These are phyloP conservation scores for Aspergillus versicolor DNA, from an alignment of 2,329 filamentous ascomycete species.

Conservation along the genomic window DNA sequence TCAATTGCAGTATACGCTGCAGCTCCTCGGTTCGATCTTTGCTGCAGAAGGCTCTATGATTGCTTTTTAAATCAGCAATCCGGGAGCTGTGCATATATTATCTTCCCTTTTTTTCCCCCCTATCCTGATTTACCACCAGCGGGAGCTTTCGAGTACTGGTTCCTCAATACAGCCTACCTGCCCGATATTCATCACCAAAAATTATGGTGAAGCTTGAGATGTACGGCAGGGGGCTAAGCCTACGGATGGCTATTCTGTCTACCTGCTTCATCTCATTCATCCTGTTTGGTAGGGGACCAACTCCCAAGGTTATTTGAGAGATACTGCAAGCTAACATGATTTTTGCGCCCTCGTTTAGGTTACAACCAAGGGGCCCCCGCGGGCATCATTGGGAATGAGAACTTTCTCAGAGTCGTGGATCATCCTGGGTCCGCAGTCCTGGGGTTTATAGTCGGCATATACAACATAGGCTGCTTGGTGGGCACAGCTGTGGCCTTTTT, in stretches of 20 bases:
- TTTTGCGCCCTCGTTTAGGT: slow-evolving; percentile 25
- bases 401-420: slow-evolving; percentile 44
- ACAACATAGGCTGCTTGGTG: slow-evolving; percentile 45
- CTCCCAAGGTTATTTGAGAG: not conserved
- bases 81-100: slow-evolving; percentile 14
- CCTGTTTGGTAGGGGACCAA: slow-evolving; percentile 23
- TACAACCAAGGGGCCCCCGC: slow-evolving; percentile 54
- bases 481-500: slow-evolving; percentile 36
- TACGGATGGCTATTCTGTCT: slow-evolving; percentile 27
- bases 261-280: slow-evolving; percentile 27
- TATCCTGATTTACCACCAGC: not conserved
- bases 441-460: slow-evolving; percentile 46
- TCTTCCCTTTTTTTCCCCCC: not conserved
- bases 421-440: slow-evolving; percentile 38
- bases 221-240: slow-evolving; percentile 27
- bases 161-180: not conserved
- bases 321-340: slow-evolving; percentile 9
- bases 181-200: slow-evolving; percentile 1
- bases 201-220: slow-evolving; percentile 25
- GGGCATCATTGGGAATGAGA: slow-evolving; percentile 47
- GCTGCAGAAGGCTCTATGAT: slow-evolving; percentile 16
- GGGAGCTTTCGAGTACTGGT: not conserved
- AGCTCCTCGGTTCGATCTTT: slow-evolving; percentile 9
- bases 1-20: slow-evolving; percentile 6
- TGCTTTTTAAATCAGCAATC: slow-evolving; percentile 19